These are phyloP conservation scores for Epichloe sp. DNA, from an alignment of 2,329 filamentous ascomycete species.

Conservation along the genomic window DNA sequence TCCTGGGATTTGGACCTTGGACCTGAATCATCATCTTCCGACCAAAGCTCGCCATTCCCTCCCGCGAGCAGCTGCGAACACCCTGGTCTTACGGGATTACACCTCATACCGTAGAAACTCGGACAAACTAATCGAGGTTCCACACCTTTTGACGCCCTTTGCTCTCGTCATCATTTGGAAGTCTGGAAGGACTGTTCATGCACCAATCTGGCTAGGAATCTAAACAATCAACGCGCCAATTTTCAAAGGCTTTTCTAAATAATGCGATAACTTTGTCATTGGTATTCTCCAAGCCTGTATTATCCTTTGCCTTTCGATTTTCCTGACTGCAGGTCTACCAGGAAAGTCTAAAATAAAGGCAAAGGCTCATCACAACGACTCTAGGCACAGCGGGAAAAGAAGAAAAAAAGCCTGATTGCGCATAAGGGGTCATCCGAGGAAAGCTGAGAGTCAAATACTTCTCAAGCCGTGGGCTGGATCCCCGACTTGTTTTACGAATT, in stretches of 20 bases:
- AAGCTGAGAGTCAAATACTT: not conserved
- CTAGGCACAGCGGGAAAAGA: not conserved
- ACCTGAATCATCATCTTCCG: not conserved
- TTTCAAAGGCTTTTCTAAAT: not conserved
- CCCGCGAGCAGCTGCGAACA: not conserved
- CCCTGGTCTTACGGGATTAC: not conserved
- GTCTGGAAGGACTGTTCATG: not conserved
- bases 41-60: not conserved
- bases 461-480: conserved; percentile 5
- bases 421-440: not conserved
- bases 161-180: not conserved
- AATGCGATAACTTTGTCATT: not conserved
- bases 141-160: not conserved
- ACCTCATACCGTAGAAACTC: not conserved
- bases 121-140: not conserved
- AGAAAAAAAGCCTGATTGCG: not conserved
- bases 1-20: not conserved
- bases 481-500: conserved; percentile 1
- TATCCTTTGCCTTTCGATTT: not conserved
- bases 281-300: not conserved
- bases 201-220: not conserved
- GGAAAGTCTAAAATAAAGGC: not conserved
- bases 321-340: conserved; percentile 1
- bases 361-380: not conserved
- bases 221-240: not conserved